Percentiles rank a stretch among this genome's conserved stretches.
Evolutionary conservation across 2,329 filamentous ascomycete genomes (phyloP).

Genomic region (Sporothrix humicola): DNA sequence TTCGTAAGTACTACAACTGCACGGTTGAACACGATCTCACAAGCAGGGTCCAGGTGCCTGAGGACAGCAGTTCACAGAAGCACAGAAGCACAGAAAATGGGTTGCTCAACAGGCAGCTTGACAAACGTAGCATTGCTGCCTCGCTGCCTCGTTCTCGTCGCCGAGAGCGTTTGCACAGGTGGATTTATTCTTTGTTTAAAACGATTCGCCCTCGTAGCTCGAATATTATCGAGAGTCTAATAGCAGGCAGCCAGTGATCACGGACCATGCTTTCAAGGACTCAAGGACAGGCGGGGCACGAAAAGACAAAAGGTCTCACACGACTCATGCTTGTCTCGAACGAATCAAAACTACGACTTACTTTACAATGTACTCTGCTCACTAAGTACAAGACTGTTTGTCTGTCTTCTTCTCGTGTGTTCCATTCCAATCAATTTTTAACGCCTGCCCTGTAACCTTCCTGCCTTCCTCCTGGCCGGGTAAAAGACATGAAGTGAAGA

Average conservation of each 20-base stretch:
- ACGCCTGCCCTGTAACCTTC: neutral
- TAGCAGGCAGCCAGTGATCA: conserved; percentile 18
- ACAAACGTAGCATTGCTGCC: neutral
- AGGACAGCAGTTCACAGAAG: neutral
- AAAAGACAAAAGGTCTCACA: neutral
- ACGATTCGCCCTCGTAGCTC: neutral
- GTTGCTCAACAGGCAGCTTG: neutral
- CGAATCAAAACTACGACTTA: neutral
- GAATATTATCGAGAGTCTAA: neutral
- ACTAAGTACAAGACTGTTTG: neutral
- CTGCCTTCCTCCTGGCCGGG: conserved; percentile 24
- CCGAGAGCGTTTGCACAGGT: neutral
- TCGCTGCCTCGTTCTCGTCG: neutral
- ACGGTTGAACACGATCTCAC: neutral
- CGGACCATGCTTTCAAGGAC: neutral
- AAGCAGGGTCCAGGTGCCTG: conserved; percentile 7
- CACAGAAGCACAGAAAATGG: neutral
- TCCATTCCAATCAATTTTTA: neutral
- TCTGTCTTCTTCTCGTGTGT: neutral
- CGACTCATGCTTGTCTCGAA: conserved; percentile 12
- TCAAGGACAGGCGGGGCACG: neutral
- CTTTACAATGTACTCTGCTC: neutral
- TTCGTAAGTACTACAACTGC: neutral
- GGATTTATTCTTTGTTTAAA: neutral
- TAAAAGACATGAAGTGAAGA: neutral